Percentiles rank a stretch among this genome's conserved stretches.
phyloP scores from a whole-genome alignment of 192 early-diverging fungal species.

The Umbelopsis sp. region DNA sequence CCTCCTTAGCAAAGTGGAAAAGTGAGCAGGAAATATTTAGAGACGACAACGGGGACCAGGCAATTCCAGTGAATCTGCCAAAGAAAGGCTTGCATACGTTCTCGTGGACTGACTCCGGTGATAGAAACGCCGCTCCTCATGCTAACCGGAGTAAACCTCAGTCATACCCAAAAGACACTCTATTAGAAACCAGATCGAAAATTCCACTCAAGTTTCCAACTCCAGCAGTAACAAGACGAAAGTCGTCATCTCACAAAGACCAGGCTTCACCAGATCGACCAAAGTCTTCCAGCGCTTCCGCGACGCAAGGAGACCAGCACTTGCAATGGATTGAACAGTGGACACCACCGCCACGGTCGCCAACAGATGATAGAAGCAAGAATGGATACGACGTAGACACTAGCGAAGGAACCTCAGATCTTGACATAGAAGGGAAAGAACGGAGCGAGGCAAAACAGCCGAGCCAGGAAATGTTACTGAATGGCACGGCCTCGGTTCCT shows the following conservation, averaged over 20 bases:
- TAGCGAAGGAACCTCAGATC: not conserved
- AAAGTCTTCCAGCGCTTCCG: no score
- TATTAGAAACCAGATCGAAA: constrained; percentile 1
- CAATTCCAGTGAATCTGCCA: not conserved
- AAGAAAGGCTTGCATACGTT: not conserved
- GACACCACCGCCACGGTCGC: constrained; percentile 12
- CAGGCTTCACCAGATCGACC: not conserved
- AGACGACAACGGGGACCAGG: not conserved
- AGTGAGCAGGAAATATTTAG: constrained; percentile 6
- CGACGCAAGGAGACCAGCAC: not conserved
- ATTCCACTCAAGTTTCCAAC: constrained; percentile 3
- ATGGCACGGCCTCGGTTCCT: not conserved
- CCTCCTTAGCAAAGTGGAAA: constrained; percentile 10
- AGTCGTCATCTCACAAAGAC: not conserved
- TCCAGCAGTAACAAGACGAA: not conserved
- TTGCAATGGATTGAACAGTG: constrained; percentile 20
- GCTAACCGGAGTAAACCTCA: not conserved
- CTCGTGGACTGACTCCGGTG: not conserved
- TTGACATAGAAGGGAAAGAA: not conserved
- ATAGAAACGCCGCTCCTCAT: not conserved
- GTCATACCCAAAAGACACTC: constrained; percentile 7
- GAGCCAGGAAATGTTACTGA: not conserved
- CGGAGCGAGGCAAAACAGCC: not conserved
- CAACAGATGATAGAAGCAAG: not conserved
- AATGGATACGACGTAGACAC: not conserved